A percentile compares a stretch with the other conserved stretches of the same genome.
These are phyloP conservation scores for Pelargonium australe DNA, from an alignment of 441 rosid species.

Conservation along the genomic window DNA sequence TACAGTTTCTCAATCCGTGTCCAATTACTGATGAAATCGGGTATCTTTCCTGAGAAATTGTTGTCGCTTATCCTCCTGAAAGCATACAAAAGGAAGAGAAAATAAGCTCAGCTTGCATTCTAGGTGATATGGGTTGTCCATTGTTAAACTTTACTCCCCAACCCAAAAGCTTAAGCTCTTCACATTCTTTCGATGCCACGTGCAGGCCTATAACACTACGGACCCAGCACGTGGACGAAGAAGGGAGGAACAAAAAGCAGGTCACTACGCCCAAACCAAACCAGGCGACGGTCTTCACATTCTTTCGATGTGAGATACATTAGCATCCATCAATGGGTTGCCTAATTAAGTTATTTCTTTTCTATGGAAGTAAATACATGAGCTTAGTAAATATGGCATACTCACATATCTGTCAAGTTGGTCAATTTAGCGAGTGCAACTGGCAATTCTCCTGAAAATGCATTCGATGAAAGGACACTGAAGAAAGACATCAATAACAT, in stretches of 20 bases:
- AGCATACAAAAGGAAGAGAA: constrained; percentile 10
- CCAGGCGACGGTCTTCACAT: too few species aligned
- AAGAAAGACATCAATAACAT: constrained; percentile 10
- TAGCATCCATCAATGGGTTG: too few species aligned
- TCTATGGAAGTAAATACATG: background rate
- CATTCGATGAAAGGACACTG: constrained; percentile 64
- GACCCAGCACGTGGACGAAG: too few species aligned
- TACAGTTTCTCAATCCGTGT: constrained; percentile 59
- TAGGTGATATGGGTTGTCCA: background rate
- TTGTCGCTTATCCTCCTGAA: constrained; percentile 73
- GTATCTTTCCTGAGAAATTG: constrained; percentile 63
- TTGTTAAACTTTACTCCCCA: too few species aligned
- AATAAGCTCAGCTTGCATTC: background rate
- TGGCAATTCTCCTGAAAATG: constrained; percentile 61
- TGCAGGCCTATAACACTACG: too few species aligned
- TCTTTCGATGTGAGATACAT: too few species aligned
- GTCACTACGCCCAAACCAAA: too few species aligned
- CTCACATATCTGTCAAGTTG: constrained; percentile 73
- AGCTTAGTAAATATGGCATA: constrained; percentile 6
- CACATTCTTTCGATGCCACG: too few species aligned
- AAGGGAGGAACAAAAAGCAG: too few species aligned
- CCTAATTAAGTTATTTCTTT: background rate
- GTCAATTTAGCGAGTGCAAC: constrained; percentile 41
- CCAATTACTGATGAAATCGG: constrained; percentile 62
- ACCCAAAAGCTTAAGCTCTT: too few species aligned